Base-by-base conservation (phyloP, 306 rosid species). In the Quercus aquifolioides region DNA sequence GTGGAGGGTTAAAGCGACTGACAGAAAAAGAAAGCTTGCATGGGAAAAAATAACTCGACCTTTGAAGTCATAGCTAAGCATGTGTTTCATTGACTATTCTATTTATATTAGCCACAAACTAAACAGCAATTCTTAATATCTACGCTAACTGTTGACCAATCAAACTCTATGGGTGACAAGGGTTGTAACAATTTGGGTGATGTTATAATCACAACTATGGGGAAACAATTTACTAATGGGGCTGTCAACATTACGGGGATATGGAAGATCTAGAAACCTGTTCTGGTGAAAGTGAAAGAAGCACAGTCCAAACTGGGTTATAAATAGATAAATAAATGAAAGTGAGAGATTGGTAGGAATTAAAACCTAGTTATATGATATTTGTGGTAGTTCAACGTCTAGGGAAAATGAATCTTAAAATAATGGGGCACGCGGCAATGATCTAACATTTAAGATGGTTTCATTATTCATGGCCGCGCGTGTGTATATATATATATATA, bases 171-270 rank as follows among this genome's bases (percentile, higher is more conserved):
- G 3, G 62, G 58, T 69, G 41, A 49, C 51, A 5, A 6, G 8
- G 13, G 71, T 15, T 55, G 73, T 31, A 60, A 79, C 55, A 33
- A 23, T 28, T 18, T 64, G 71, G 71, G 65, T 55, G 76, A 56
- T 35, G 51, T 69, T 69, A 67, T 31, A 52, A 78, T 73, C 80
- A 43, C 73, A 54, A 60, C 59, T 15, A 41, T n/a, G 80, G 80
- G 74, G 55, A 78, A 11, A 70, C 74, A 52, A 12, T 74, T 80
- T 59, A 52, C 17, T 75, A 54, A 74, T 67, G 78, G 69, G 49
- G 74, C 74, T 81, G 91, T 89, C 91, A 69, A 85, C 86, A 33
- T 87, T 74, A 5, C 69, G 31, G 72, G 80, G 93, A 89, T 89
- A 77, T 84, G 30, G 81, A 75, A 76, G 52, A 89, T 87, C 91